A percentile compares a stretch with the other conserved stretches of the same genome.
phyloP scores from a whole-genome alignment of 1,139 yeast genomes.

The Taiozyma sp. region DNA sequence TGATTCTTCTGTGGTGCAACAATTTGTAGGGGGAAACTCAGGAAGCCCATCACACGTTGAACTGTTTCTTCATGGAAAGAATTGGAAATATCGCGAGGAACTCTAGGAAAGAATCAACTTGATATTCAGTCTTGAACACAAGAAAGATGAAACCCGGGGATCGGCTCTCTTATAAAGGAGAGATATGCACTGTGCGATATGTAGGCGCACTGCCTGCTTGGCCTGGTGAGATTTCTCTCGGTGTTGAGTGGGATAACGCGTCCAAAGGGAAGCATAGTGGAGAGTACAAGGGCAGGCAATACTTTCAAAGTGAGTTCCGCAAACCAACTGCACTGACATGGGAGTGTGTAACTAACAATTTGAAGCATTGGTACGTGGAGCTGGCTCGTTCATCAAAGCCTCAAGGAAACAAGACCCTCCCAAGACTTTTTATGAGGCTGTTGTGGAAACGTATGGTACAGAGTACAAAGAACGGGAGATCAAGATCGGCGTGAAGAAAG shows the following conservation, averaged over 20 bases:
- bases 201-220: conserved; percentile 60
- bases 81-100: too few relatives aligned
- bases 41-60: too few relatives aligned
- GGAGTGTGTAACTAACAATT: background rate
- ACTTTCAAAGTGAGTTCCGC: conserved; percentile 32
- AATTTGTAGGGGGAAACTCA: too few relatives aligned
- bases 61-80: too few relatives aligned
- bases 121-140: background rate
- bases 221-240: conserved; percentile 56
- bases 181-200: conserved; percentile 59
- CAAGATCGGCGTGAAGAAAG: conserved; percentile 45
- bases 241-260: conserved; percentile 83
- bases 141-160: conserved; percentile 28
- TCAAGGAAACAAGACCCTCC: conserved; percentile 29
- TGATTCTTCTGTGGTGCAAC: too few relatives aligned
- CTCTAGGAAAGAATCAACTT: too few relatives aligned
- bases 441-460: conserved; percentile 42
- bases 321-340: background rate
- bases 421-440: conserved; percentile 41
- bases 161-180: conserved; percentile 43
- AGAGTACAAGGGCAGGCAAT: conserved; percentile 34
- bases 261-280: conserved; percentile 56
- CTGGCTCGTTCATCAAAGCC: conserved; percentile 69
- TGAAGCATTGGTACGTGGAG: conserved; percentile 13
- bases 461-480: conserved; percentile 27